These are phyloP conservation scores for Saccharomycopsis sp. DNA, from an alignment of 805 yeast genomes.

Conservation along the genomic window DNA sequence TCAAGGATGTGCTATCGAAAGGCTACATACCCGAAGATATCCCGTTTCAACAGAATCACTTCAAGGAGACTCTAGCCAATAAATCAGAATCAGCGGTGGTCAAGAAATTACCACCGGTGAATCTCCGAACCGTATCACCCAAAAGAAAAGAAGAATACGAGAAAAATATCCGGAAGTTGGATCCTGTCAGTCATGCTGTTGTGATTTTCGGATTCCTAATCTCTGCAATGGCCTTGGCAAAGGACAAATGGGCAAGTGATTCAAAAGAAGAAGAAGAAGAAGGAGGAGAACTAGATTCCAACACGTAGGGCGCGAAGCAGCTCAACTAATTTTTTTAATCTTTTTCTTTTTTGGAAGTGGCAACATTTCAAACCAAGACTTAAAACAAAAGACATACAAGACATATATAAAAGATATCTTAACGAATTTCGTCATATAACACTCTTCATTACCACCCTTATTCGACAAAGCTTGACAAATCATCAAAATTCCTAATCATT, in stretches of 20 bases:
- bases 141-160: conserved; percentile 36
- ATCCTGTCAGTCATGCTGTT: conserved; percentile 47
- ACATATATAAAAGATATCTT: no score
- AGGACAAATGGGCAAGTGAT: conserved; percentile 36
- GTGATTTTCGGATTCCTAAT: conserved; percentile 41
- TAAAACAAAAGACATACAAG: no score
- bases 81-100: conserved; percentile 27
- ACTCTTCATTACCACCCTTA: no score
- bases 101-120: conserved; percentile 30
- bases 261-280: conserved; percentile 2
- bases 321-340: not conserved
- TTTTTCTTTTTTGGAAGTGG: not conserved
- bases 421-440: no score
- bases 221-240: conserved; percentile 41
- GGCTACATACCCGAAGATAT: conserved; percentile 44
- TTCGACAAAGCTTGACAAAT: no score
- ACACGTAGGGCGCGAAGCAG: no score
- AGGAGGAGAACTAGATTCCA: not conserved
- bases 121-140: conserved; percentile 36
- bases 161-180: conserved; percentile 42
- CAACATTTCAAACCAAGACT: no score
- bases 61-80: conserved; percentile 22
- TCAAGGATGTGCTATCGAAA: conserved; percentile 35
- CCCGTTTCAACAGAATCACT: conserved; percentile 37
- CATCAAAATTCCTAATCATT: no score